Evolutionary conservation across 371 early-diverging fungal genomes (phyloP).

Genomic region (Rhizopus arrhizus): DNA sequence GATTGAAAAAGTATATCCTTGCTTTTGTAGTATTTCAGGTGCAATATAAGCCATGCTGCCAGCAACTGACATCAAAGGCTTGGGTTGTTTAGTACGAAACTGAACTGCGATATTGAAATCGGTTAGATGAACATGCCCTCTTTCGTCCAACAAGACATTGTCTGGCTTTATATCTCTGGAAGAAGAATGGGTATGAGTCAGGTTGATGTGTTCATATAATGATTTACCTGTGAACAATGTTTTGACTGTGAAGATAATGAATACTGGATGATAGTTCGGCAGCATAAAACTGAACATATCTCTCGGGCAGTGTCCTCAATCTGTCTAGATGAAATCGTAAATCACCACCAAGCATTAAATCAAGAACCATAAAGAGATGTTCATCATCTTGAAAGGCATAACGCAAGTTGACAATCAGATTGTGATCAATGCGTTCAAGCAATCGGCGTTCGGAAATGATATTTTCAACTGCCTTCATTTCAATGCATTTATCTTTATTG

Average conservation of each 20-base stretch:
- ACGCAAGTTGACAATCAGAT: slow-evolving; percentile 70
- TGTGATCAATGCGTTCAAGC: slow-evolving; percentile 52
- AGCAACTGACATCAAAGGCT: slow-evolving; percentile 67
- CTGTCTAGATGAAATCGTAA: slow-evolving; percentile 78
- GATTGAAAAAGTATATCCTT: slow-evolving; percentile 71
- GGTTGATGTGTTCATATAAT: background rate
- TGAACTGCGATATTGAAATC: slow-evolving; percentile 88
- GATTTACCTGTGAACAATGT: slow-evolving; percentile 56
- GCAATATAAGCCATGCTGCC: slow-evolving; percentile 83
- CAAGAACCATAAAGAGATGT: slow-evolving; percentile 79
- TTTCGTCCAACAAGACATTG: slow-evolving; percentile 84
- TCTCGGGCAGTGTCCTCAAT: slow-evolving; percentile 63
- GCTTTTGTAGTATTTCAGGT: slow-evolving; percentile 76
- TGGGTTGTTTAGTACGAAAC: background rate
- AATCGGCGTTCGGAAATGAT: slow-evolving; percentile 61
- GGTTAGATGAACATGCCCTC: slow-evolving; percentile 84
- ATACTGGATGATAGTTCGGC: slow-evolving; percentile 75
- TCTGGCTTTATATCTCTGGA: slow-evolving; percentile 89
- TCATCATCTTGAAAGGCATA: slow-evolving; percentile 86
- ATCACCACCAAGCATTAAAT: slow-evolving; percentile 89
- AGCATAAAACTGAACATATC: slow-evolving; percentile 75
- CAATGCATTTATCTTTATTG: slow-evolving; percentile 60
- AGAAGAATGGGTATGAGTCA: background rate
- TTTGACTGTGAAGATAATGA: slow-evolving; percentile 65
- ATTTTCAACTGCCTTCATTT: slow-evolving; percentile 58